Conservation (phyloP, 2,329 filamentous ascomycete genomes). For the Hyphodiscus sp. region DNA sequence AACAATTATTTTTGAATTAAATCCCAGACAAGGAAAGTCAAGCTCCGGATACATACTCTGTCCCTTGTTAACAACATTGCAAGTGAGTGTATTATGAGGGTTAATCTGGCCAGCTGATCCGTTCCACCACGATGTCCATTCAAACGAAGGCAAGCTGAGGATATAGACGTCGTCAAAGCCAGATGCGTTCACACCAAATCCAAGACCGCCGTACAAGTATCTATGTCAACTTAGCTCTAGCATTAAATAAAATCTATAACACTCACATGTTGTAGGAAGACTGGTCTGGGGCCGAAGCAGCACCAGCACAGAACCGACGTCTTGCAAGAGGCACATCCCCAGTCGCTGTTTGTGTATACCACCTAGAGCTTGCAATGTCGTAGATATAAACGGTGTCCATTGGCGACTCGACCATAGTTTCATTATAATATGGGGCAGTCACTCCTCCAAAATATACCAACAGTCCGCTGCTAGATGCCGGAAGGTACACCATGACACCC, state of each 20-base stretch:
- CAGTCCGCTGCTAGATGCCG: constrained; percentile 52
- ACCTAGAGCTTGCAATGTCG: constrained; percentile 52
- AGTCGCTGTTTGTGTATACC: constrained; percentile 52
- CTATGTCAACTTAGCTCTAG: constrained; percentile 29
- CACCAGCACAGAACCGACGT: constrained; percentile 55
- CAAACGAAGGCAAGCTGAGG: constrained; percentile 55
- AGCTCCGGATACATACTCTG: no score
- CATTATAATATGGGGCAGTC: constrained; percentile 39
- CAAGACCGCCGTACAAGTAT: constrained; percentile 55
- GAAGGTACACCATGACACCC: constrained; percentile 53
- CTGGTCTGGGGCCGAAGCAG: constrained; percentile 50
- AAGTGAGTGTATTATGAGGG: constrained; percentile 50
- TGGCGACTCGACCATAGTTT: constrained; percentile 36
- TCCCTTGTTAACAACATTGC: constrained; percentile 47
- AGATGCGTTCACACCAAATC: constrained; percentile 38
- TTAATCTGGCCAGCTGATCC: constrained; percentile 34
- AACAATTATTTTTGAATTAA: no score
- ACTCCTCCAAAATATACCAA: constrained; percentile 58
- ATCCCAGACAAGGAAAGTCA: no score
- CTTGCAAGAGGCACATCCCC: constrained; percentile 47
- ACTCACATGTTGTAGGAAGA: constrained; percentile 59
- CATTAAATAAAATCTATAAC: not conserved
- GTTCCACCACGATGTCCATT: constrained; percentile 49
- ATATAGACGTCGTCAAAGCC: constrained; percentile 59
- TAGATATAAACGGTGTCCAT: constrained; percentile 51